These are phyloP conservation scores for Artemisia argyi DNA, from an alignment of 129 eudicot species.

Conservation along the genomic window DNA sequence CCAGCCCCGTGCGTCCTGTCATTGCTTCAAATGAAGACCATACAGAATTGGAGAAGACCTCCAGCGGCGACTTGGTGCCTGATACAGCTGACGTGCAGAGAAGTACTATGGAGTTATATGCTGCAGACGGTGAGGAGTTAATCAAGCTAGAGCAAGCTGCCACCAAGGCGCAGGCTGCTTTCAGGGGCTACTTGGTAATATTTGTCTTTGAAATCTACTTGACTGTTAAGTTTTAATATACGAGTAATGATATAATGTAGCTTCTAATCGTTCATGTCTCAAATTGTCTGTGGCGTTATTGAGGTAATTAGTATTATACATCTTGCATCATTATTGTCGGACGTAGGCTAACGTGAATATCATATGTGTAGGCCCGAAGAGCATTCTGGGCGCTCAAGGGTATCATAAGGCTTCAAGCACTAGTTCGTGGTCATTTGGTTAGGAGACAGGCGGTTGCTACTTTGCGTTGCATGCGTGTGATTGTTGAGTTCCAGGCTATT, in stretches of 20 bases:
- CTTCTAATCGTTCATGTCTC: background rate
- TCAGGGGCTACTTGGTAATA: conserved; percentile 96
- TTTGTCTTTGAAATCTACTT: too few species aligned
- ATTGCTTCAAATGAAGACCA: conserved; percentile 44
- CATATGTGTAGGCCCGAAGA: conserved; percentile 74
- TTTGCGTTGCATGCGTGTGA: conserved; percentile 76
- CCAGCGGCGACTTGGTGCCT: conserved; percentile 38
- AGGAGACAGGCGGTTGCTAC: conserved; percentile 92
- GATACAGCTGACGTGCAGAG: conserved; percentile 33
- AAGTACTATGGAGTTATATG: conserved; percentile 17
- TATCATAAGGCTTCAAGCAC: conserved; percentile 93
- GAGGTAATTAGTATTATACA: background rate
- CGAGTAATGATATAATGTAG: too few species aligned
- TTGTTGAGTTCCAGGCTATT: conserved; percentile 76
- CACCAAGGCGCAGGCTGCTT: conserved; percentile 89
- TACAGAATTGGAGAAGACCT: conserved; percentile 45
- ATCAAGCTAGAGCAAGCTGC: conserved; percentile 72
- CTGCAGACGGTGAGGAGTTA: conserved; percentile 53
- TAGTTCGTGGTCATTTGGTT: conserved; percentile 90
- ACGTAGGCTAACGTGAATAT: conserved; percentile 14
- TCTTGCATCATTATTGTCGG: background rate
- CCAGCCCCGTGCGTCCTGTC: conserved; percentile 48
- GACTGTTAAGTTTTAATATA: too few species aligned
- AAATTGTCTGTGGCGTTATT: background rate
- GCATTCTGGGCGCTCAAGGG: conserved; percentile 98